A percentile compares a stretch with the other conserved stretches of the same genome.
Evolutionary conservation across 2,329 filamentous ascomycete genomes (phyloP).

Genomic region (Pseudogymnoascus pannorum): DNA sequence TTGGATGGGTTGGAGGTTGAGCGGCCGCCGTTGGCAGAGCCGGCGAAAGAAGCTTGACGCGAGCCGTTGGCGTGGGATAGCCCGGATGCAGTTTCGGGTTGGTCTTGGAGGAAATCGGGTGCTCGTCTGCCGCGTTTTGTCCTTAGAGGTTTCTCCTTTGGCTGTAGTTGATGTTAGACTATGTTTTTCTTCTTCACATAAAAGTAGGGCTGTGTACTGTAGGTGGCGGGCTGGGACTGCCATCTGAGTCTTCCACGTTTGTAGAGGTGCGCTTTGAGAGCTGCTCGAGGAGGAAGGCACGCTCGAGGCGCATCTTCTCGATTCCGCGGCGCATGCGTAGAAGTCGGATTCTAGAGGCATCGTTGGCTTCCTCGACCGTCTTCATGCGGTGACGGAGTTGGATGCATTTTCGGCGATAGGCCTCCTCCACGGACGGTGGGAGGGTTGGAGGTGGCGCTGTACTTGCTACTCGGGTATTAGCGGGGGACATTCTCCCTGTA

Average conservation of each 20-base stretch:
- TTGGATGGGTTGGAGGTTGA: conserved; percentile 43
- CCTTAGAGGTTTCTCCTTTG: conserved; percentile 69
- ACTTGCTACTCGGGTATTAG: conserved; percentile 22
- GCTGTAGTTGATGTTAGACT: conserved; percentile 37
- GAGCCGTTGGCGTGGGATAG: conserved; percentile 41
- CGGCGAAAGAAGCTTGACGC: conserved; percentile 35
- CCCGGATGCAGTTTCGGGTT: conserved; percentile 33
- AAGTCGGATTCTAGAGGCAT: conserved; percentile 72
- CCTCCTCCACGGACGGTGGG: conserved; percentile 88
- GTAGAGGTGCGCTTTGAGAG: conserved; percentile 66
- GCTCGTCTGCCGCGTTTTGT: conserved; percentile 67
- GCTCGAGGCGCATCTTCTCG: conserved; percentile 84
- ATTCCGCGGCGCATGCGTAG: conserved; percentile 75
- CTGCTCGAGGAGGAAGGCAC: conserved; percentile 67
- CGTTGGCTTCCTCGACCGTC: conserved; percentile 88
- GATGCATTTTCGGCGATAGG: conserved; percentile 94
- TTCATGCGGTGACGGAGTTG: conserved; percentile 84
- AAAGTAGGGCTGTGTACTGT: conserved; percentile 48
- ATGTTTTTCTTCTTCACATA: background rate
- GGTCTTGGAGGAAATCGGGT: conserved; percentile 35
- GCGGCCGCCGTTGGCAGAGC: conserved; percentile 39
- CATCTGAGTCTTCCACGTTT: conserved; percentile 71
- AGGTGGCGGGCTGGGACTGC: conserved; percentile 70
- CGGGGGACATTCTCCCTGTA: background rate
- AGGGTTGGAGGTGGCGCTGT: conserved; percentile 49